Conservation (phyloP, 2,329 filamentous ascomycete genomes). For the Parafenestella ontariensis region DNA sequence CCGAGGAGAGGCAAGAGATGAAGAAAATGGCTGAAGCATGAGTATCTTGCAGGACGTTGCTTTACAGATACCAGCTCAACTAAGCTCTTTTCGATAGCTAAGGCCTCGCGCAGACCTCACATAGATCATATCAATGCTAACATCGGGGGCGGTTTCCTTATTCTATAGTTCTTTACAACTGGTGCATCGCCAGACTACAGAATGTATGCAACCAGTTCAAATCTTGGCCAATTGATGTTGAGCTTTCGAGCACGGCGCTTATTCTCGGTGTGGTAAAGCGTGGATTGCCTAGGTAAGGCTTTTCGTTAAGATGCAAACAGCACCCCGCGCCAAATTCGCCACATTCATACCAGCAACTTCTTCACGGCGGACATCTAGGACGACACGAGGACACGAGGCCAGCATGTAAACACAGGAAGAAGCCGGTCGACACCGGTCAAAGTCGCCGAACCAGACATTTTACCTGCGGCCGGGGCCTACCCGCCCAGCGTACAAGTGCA, state of each 20-base stretch:
- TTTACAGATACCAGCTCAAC: too few relatives aligned
- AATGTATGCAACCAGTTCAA: too few relatives aligned
- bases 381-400: not conserved
- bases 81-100: too few relatives aligned
- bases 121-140: too few relatives aligned
- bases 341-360: conserved; percentile 15
- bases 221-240: not conserved
- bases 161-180: too few relatives aligned
- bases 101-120: too few relatives aligned
- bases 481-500: not conserved
- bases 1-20: conserved; percentile 45
- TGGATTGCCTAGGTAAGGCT: not conserved
- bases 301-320: conserved; percentile 5
- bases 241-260: conserved; percentile 22
- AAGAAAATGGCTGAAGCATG: conserved; percentile 34
- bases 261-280: conserved; percentile 19
- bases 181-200: too few relatives aligned
- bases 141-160: too few relatives aligned
- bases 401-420: not conserved
- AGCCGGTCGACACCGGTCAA: not conserved
- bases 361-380: not conserved
- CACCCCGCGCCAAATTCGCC: conserved; percentile 17
- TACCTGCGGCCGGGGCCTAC: not conserved
- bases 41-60: not conserved
- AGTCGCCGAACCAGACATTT: not conserved